phyloP scores from a whole-genome alignment of 371 early-diverging fungal species.

The Mucor racemosus region DNA sequence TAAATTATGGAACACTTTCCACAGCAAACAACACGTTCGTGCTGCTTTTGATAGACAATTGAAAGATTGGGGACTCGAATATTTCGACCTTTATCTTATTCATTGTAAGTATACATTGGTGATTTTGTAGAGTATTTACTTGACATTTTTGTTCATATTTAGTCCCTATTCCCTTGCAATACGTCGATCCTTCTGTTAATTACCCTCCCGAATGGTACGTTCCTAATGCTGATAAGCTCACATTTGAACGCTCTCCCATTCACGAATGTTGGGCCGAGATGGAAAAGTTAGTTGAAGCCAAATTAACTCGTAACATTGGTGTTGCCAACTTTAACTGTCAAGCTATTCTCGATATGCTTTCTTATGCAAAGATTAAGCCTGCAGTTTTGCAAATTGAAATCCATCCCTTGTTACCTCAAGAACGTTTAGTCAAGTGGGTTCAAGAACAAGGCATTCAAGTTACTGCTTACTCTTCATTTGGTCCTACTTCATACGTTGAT shows the following conservation, averaged over 20 bases:
- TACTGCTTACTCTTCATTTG: slow-evolving; percentile 71
- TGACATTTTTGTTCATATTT: slow-evolving; percentile 21
- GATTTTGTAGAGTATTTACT: slow-evolving; percentile 34
- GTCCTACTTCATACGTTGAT: slow-evolving; percentile 59
- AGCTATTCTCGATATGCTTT: slow-evolving; percentile 42
- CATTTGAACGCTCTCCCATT: slow-evolving; percentile 44
- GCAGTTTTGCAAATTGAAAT: slow-evolving; percentile 61
- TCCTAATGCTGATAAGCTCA: slow-evolving; percentile 25
- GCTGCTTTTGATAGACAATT: slow-evolving; percentile 56
- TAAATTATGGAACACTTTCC: slow-evolving; percentile 72
- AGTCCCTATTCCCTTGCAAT: slow-evolving; percentile 49
- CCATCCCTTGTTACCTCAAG: slow-evolving; percentile 74
- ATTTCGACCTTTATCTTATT: slow-evolving; percentile 73
- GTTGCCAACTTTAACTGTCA: slow-evolving; percentile 63
- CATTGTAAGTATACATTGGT: slow-evolving; percentile 38
- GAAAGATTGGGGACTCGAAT: slow-evolving; percentile 60
- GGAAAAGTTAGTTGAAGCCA: slow-evolving; percentile 47
- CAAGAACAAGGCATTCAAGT: slow-evolving; percentile 48
- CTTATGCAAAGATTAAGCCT: slow-evolving; percentile 50
- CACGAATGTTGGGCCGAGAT: slow-evolving; percentile 52
- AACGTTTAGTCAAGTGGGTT: slow-evolving; percentile 49
- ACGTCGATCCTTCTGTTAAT: slow-evolving; percentile 30
- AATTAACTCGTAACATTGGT: slow-evolving; percentile 56
- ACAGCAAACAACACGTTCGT: slow-evolving; percentile 50
- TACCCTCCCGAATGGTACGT: slow-evolving; percentile 50